Evolutionary conservation across 2,329 filamentous ascomycete species (phyloP).

Genomic region (Colletotrichum theobromicola): DNA sequence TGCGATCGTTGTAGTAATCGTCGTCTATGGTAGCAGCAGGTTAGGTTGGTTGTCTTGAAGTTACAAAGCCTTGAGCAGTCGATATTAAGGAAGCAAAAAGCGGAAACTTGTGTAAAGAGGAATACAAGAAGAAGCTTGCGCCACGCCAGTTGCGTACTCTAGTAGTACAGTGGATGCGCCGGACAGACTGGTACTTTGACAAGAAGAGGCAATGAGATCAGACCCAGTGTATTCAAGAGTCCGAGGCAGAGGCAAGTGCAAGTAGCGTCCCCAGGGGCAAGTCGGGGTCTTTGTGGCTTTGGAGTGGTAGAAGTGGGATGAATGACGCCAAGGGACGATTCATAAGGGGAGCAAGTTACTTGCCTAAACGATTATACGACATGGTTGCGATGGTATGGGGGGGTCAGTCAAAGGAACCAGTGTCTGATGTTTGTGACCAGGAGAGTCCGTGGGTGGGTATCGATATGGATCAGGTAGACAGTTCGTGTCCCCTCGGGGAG

Average conservation of each 20-base stretch:
- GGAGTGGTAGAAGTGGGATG: slow-evolving; percentile 16
- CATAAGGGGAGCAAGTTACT: slow-evolving; percentile 41
- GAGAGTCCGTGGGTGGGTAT: slow-evolving; percentile 18
- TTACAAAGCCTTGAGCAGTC: neutral
- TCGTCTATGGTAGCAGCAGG: slow-evolving; percentile 50
- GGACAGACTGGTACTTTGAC: neutral
- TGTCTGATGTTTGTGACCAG: slow-evolving; percentile 23
- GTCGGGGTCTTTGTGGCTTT: slow-evolving; percentile 9
- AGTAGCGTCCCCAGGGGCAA: neutral
- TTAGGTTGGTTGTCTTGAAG: slow-evolving; percentile 15
- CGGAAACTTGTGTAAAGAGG: neutral
- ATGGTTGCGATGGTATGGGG: slow-evolving; percentile 46
- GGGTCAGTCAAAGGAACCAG: slow-evolving; percentile 14
- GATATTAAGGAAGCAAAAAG: slow-evolving; percentile 6
- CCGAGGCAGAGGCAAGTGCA: neutral
- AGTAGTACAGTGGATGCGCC: neutral
- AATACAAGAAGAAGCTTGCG: slow-evolving; percentile 1
- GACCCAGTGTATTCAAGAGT: neutral
- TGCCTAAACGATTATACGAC: slow-evolving; percentile 78
- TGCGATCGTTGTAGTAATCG: slow-evolving; percentile 64
- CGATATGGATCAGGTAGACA: slow-evolving; percentile 16
- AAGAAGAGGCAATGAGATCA: neutral
- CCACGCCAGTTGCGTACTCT: slow-evolving; percentile 13
- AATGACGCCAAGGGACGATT: slow-evolving; percentile 20
- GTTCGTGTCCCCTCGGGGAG: slow-evolving; percentile 7